Evolutionary conservation across 352 stramenopile genomes (phyloP).

Genomic region (Globisporangium okanoganense): DNA sequence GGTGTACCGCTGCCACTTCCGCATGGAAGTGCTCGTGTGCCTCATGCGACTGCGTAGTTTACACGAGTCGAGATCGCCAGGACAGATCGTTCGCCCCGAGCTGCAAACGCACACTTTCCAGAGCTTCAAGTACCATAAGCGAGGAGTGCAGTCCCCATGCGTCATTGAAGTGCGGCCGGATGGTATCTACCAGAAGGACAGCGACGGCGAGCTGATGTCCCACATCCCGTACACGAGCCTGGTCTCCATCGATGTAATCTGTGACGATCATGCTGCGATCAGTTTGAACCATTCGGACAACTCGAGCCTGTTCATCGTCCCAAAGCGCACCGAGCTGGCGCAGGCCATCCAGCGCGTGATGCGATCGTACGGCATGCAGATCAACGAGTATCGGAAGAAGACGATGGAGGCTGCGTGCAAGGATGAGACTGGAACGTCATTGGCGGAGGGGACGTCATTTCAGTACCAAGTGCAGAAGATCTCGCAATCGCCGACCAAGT

Average conservation of each 20-base stretch:
- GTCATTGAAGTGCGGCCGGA: slow-evolving; percentile 67
- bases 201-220: slow-evolving; percentile 71
- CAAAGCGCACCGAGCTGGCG: slow-evolving; percentile 63
- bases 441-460: slow-evolving; percentile 42
- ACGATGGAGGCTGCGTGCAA: slow-evolving; percentile 59
- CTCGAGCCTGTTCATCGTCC: slow-evolving; percentile 73
- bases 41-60: slow-evolving; percentile 71
- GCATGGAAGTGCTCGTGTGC: slow-evolving; percentile 81
- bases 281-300: slow-evolving; percentile 78
- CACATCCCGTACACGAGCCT: slow-evolving; percentile 81
- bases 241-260: slow-evolving; percentile 82
- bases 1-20: slow-evolving; percentile 73
- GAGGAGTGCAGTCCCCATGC: slow-evolving; percentile 55
- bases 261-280: slow-evolving; percentile 66
- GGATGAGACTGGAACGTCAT: slow-evolving; percentile 29
- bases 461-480: slow-evolving; percentile 71
- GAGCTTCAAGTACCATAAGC: slow-evolving; percentile 57
- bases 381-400: slow-evolving; percentile 85
- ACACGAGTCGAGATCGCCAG: slow-evolving; percentile 39
- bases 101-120: slow-evolving; percentile 54
- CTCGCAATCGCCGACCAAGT: slow-evolving; percentile 38
- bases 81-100: slow-evolving; percentile 23
- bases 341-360: slow-evolving; percentile 66
- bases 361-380: slow-evolving; percentile 72
- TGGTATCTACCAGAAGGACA: slow-evolving; percentile 74